phyloP scores from a whole-genome alignment of 1,284 basidiomycete species.

The Apiotrichum porosum region DNA sequence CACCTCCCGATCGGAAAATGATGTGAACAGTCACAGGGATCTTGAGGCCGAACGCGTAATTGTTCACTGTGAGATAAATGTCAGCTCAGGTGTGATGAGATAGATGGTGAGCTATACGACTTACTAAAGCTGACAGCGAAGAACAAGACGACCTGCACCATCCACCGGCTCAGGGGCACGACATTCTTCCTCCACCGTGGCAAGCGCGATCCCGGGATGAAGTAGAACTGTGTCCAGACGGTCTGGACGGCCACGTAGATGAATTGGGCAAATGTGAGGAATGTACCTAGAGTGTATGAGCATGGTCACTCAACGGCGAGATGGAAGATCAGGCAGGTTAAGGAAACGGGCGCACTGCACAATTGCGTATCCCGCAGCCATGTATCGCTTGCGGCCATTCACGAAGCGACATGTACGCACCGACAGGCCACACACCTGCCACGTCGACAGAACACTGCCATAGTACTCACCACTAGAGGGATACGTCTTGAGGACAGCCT shows the following conservation, averaged over 20 bases:
- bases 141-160: slow-evolving; percentile 77
- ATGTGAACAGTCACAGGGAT: slow-evolving; percentile 92
- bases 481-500: slow-evolving; percentile 60
- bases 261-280: slow-evolving; percentile 83
- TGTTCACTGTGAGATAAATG: slow-evolving; percentile 71
- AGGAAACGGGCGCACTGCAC: slow-evolving; percentile 59
- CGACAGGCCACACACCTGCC: neutral
- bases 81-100: too few species aligned
- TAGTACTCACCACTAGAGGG: slow-evolving; percentile 60
- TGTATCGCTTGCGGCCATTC: too few species aligned
- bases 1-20: slow-evolving; percentile 86
- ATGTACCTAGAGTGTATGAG: slow-evolving; percentile 61
- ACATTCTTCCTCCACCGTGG: slow-evolving; percentile 50
- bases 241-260: slow-evolving; percentile 61
- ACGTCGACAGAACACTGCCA: slow-evolving; percentile 1
- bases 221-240: slow-evolving; percentile 35
- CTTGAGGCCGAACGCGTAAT: slow-evolving; percentile 73
- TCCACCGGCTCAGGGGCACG: slow-evolving; percentile 71
- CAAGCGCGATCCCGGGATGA: slow-evolving; percentile 11
- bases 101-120: slow-evolving; percentile 21
- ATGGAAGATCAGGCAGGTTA: slow-evolving; percentile 34
- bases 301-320: too few species aligned
- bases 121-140: slow-evolving; percentile 61
- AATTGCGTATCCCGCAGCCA: too few species aligned
- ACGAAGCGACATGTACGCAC: neutral